These are phyloP conservation scores for Blastobotrys apis DNA, from an alignment of 1,139 yeast genomes.

Conservation along the genomic window DNA sequence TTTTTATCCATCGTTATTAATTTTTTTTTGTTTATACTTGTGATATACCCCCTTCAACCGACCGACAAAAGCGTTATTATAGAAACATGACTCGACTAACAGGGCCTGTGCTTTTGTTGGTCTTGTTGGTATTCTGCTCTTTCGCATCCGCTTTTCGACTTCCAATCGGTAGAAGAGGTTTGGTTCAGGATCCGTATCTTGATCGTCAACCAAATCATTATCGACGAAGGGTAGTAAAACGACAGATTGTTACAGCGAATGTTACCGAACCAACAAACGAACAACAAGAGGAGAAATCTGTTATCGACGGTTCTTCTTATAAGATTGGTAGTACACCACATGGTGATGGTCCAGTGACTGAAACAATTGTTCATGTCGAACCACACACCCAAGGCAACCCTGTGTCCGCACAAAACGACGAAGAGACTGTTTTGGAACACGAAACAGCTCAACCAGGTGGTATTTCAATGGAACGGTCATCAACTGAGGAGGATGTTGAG, in stretches of 20 bases:
- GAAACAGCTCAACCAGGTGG: too few species aligned
- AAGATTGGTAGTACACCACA: neutral
- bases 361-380: constrained; percentile 3
- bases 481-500: too few species aligned
- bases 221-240: constrained; percentile 17
- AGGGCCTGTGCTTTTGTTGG: constrained; percentile 1
- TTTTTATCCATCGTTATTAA: neutral
- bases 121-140: constrained; percentile 6
- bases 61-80: neutral
- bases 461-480: too few species aligned
- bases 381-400: too few species aligned
- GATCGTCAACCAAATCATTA: constrained; percentile 17
- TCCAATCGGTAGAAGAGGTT: constrained; percentile 8
- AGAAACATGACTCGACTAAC: constrained; percentile 9
- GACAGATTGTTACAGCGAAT: constrained; percentile 18
- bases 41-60: neutral
- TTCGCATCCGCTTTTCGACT: constrained; percentile 10
- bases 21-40: neutral
- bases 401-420: too few species aligned
- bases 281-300: neutral
- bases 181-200: constrained; percentile 4
- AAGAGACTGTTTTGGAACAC: too few species aligned
- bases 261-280: neutral
- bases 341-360: constrained; percentile 7
- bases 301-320: constrained; percentile 4